phyloP scores from a whole-genome alignment of 345 rosid genomes.

The Geranium rotundifolium region DNA sequence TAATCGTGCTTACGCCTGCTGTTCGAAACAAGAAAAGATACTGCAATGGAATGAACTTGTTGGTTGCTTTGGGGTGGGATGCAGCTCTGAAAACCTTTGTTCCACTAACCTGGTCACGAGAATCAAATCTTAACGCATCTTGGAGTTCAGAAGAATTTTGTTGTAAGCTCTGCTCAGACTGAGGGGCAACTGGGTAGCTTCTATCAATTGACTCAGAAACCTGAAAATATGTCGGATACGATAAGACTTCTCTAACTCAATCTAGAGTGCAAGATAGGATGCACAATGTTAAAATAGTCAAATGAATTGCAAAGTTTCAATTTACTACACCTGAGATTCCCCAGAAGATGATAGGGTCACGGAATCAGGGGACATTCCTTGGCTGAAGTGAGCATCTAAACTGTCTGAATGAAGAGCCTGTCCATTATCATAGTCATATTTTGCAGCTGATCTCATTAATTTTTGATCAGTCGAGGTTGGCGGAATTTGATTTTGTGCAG shows the following conservation, averaged over 20 bases:
- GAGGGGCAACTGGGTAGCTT: slow-evolving; percentile 29
- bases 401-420: slow-evolving; percentile 44
- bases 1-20: slow-evolving; percentile 2
- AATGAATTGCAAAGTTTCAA: background rate
- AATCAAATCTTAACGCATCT: slow-evolving; percentile 38
- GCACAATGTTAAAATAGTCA: background rate
- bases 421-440: slow-evolving; percentile 51
- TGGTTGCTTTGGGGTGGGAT: background rate
- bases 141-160: slow-evolving; percentile 65
- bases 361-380: slow-evolving; percentile 38
- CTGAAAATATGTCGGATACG: slow-evolving; percentile 20
- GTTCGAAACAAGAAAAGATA: slow-evolving; percentile 3
- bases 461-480: slow-evolving; percentile 45
- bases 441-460: slow-evolving; percentile 34
- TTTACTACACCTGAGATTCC: slow-evolving; percentile 44
- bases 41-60: background rate
- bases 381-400: slow-evolving; percentile 38
- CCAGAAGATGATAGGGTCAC: slow-evolving; percentile 34
- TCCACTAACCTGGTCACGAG: slow-evolving; percentile 35
- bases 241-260: background rate
- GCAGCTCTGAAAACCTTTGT: slow-evolving; percentile 31
- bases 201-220: slow-evolving; percentile 41
- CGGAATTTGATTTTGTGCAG: slow-evolving; percentile 35
- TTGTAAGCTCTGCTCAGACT: slow-evolving; percentile 40
- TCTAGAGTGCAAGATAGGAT: too few relatives aligned